Base-by-base conservation (phyloP, 495 filamentous ascomycete species). In the Tuber brumale region DNA sequence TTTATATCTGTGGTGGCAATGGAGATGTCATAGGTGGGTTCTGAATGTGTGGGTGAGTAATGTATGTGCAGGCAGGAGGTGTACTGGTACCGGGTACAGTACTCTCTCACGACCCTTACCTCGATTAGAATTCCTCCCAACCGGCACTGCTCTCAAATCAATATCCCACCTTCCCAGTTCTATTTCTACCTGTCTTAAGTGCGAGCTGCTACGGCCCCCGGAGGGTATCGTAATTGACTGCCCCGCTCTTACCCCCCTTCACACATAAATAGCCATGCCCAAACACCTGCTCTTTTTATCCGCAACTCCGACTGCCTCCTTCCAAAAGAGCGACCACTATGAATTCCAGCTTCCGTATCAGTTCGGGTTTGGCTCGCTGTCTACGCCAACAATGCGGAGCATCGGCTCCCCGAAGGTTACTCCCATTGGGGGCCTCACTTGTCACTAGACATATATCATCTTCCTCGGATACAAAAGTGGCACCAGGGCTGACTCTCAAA, bases 321-420 rank as follows among this genome's bases (percentile, higher is more conserved):
- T 57, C 23, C n/a, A 18, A 37, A 71, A 71, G 44, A 51, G 43
- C 27, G 2, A 70, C 39, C 72, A 71, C 45, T 44, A 80, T 80
- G 78, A 80, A 70, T 42, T 73, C 73, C 31, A 51, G 70, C 23
- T 70, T 73, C 18, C 77, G 78, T 61, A 79, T 80, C 45, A 43
- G 57, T 27, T 69, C 73, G 43, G 73, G 44, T 76, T 57, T 80
- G 23, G 41, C 73, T 35, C 73, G 74, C 72, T 44, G 66, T 31
- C 57, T 80, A 46, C 70, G 70, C 18, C 76, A 71, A 23, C 14
- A 5, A 18, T 66, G 14, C 19, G 73, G 73, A 41, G 72, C 14
- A 43, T 41, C 69, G n/a, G 70, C 43, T 31, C 72, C 46, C 23
- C 76, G 44, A 70, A 80, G 41, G 44, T 70, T 73, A 21, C 43